Conservation (phyloP, 352 stramenopile genomes). For the Phytophthora capsici region DNA sequence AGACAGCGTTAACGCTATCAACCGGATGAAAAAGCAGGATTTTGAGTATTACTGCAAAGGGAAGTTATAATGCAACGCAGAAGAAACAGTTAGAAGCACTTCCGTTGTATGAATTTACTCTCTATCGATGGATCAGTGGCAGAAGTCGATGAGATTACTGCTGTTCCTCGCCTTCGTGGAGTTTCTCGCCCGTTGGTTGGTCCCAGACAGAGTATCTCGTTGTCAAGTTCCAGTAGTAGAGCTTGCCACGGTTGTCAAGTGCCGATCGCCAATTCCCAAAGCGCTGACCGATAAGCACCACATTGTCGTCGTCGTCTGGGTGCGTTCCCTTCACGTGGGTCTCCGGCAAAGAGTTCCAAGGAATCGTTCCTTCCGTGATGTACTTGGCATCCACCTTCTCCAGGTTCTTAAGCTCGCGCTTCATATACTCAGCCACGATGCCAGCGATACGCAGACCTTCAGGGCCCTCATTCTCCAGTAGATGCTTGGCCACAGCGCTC, state of each 20-base stretch:
- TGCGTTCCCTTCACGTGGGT: conserved; percentile 28
- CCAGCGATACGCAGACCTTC: conserved; percentile 63
- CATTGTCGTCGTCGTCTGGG: conserved; percentile 62
- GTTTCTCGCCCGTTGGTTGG: conserved; percentile 61
- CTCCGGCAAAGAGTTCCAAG: conserved; percentile 60
- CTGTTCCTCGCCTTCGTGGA: conserved; percentile 60
- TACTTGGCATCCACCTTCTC: conserved; percentile 79
- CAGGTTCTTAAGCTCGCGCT: conserved; percentile 81
- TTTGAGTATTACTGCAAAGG: conserved; percentile 22
- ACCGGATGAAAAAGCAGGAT: background rate
- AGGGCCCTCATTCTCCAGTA: conserved; percentile 76
- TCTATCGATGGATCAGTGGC: conserved; percentile 20
- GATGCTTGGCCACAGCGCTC: conserved; percentile 69
- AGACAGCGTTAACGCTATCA: background rate
- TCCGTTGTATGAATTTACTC: conserved; percentile 9
- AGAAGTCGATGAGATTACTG: conserved; percentile 19
- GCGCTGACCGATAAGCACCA: conserved; percentile 83
- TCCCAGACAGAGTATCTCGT: conserved; percentile 87
- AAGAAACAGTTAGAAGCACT: conserved; percentile 15
- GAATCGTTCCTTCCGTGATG: conserved; percentile 76
- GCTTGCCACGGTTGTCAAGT: conserved; percentile 85
- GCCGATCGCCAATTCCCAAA: conserved; percentile 87
- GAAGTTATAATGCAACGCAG: conserved; percentile 22
- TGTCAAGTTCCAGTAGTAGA: conserved; percentile 90
- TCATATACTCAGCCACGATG: conserved; percentile 75